phyloP scores from a whole-genome alignment of 768 basidiomycete genomes.

The Trametes cingulata region DNA sequence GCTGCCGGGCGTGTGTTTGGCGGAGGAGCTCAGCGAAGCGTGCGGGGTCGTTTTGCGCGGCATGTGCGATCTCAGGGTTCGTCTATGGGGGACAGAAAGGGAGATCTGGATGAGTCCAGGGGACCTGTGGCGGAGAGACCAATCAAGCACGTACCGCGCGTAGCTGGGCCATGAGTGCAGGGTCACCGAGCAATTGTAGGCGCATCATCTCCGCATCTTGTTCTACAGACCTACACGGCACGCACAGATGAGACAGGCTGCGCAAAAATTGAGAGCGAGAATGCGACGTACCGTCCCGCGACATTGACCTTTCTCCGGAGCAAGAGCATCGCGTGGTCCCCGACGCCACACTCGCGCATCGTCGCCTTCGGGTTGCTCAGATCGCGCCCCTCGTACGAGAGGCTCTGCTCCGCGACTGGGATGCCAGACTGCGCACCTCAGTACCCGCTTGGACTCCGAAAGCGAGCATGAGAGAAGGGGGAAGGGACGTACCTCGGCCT shows the following conservation, averaged over 20 bases:
- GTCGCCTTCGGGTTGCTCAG: conserved; percentile 67
- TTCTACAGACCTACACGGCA: conserved; percentile 53
- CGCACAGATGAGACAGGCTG: neutral
- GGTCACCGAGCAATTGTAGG: conserved; percentile 83
- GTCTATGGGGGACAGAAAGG: conserved; percentile 45
- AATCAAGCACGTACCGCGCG: conserved; percentile 50
- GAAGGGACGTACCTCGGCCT: conserved; percentile 75
- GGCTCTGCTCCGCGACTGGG: conserved; percentile 68
- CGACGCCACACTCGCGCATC: conserved; percentile 65
- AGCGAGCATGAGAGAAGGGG: neutral
- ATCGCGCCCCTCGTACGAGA: conserved; percentile 67
- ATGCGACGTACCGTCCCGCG: conserved; percentile 42
- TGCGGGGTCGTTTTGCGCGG: conserved; percentile 64
- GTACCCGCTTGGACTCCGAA: neutral
- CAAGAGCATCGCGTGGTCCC: conserved; percentile 63
- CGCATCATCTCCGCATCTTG: conserved; percentile 92
- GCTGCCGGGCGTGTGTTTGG: conserved; percentile 57
- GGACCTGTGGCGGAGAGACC: neutral
- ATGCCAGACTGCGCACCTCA: conserved; percentile 63
- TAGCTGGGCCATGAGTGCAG: conserved; percentile 72
- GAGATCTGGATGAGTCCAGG: neutral
- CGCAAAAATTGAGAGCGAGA: conserved; percentile 2
- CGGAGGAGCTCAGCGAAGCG: conserved; percentile 76
- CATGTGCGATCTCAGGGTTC: conserved; percentile 80
- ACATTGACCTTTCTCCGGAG: conserved; percentile 61